Conservation (phyloP, 129 eudicot genomes). For the Helichrysum umbraculigerum region DNA sequence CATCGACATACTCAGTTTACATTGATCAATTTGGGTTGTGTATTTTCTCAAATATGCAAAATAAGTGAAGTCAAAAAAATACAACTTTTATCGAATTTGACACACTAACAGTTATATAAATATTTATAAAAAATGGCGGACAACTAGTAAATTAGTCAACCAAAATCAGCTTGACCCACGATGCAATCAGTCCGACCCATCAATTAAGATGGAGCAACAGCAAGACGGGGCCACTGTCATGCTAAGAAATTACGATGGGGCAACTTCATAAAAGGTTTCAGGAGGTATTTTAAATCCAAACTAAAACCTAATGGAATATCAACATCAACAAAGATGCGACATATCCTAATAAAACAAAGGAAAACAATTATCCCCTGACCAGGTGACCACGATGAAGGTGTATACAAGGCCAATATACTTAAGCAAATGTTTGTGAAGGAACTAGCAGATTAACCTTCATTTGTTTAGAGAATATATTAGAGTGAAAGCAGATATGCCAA, state of each 20-base stretch:
- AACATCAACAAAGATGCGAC: background rate
- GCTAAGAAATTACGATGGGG: background rate
- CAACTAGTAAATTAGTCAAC: too few species aligned
- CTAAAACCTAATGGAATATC: background rate
- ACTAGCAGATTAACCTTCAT: slow-evolving; percentile 66
- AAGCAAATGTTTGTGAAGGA: slow-evolving; percentile 17
- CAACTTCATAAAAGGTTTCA: background rate
- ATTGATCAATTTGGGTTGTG: background rate
- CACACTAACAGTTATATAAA: background rate
- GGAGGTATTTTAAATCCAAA: background rate
- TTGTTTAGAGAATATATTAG: slow-evolving; percentile 90
- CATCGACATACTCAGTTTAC: background rate
- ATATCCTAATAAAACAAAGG: background rate
- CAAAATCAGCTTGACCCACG: too few species aligned
- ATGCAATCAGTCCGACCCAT: too few species aligned
- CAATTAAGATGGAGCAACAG: too few species aligned
- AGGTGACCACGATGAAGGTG: background rate
- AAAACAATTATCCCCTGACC: background rate
- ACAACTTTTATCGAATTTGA: background rate
- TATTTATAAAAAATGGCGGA: too few species aligned
- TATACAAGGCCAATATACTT: background rate
- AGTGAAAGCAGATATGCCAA: slow-evolving; percentile 95
- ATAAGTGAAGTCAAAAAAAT: background rate
- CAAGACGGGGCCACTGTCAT: background rate
- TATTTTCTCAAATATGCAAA: too few species aligned